Conservation (phyloP, 257 asterid genomes). For the Salvia rosmarinus region DNA sequence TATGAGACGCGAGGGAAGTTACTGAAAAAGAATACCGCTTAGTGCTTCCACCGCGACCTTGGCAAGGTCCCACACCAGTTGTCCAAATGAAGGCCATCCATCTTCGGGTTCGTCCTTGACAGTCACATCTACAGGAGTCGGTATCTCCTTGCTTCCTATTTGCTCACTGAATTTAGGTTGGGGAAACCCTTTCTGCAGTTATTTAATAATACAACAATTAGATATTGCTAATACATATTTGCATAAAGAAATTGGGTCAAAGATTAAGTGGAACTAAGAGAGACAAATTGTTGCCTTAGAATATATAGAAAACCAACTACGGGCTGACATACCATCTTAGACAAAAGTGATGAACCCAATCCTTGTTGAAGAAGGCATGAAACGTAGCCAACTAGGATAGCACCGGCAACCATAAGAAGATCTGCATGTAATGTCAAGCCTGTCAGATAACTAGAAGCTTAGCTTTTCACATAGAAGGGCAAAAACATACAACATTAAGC, state of each 20-base stretch:
- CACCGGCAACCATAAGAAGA: slow-evolving; percentile 86
- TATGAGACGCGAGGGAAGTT: slow-evolving; percentile 48
- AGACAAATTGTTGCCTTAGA: no score
- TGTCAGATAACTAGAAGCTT: slow-evolving; percentile 17
- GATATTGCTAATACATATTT: background rate
- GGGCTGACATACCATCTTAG: slow-evolving; percentile 61
- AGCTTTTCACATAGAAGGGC: slow-evolving; percentile 18
- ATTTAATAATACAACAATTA: slow-evolving; percentile 13
- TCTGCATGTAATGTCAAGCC: slow-evolving; percentile 55
- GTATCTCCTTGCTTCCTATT: slow-evolving; percentile 49
- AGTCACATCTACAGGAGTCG: slow-evolving; percentile 43
- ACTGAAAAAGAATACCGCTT: slow-evolving; percentile 47
- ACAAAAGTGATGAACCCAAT: slow-evolving; percentile 70
- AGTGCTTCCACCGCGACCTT: slow-evolving; percentile 68
- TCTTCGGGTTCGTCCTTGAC: slow-evolving; percentile 69
- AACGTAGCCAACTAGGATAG: slow-evolving; percentile 71
- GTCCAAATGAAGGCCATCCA: slow-evolving; percentile 92
- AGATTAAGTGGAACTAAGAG: no score
- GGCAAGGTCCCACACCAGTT: slow-evolving; percentile 68
- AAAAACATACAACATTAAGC: background rate
- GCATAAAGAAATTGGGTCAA: background rate
- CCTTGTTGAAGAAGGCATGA: slow-evolving; percentile 85
- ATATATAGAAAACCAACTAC: no score
- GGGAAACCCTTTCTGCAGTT: slow-evolving; percentile 53
- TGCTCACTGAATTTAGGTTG: slow-evolving; percentile 45